phyloP scores from a whole-genome alignment of 495 filamentous ascomycete species.

The Tuber brumale region DNA sequence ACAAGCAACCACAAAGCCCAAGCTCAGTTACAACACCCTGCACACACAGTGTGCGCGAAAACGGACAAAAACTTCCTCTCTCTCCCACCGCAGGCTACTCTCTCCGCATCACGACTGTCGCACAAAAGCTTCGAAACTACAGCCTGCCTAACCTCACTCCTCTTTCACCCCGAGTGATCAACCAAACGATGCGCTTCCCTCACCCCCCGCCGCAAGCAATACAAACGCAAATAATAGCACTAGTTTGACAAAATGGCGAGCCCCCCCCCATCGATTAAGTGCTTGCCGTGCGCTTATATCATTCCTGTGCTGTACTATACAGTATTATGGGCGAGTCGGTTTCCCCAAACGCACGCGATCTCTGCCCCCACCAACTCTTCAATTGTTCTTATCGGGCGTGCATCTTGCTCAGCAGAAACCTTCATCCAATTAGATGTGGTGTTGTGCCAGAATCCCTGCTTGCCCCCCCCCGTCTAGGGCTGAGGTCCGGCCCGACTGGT shows the following conservation, averaged over 20 bases:
- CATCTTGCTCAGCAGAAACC: neutral
- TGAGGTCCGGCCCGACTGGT: constrained; percentile 1
- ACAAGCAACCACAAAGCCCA: neutral
- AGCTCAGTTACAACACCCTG: neutral
- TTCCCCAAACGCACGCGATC: neutral
- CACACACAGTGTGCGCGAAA: neutral
- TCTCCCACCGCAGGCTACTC: neutral
- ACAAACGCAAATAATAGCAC: neutral
- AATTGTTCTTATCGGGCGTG: neutral
- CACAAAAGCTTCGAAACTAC: neutral
- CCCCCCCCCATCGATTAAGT: neutral
- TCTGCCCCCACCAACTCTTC: neutral
- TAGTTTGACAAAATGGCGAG: neutral
- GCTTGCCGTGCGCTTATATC: neutral
- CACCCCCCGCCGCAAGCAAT: neutral
- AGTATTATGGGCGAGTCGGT: neutral
- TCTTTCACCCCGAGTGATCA: neutral
- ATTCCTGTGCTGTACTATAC: neutral
- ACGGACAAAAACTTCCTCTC: neutral
- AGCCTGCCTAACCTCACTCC: neutral
- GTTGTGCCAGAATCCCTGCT: neutral
- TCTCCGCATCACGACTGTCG: neutral
- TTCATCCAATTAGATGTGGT: neutral
- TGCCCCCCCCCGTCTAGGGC: neutral
- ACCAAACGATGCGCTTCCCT: neutral